Percentiles rank a stretch among this genome's conserved stretches.
These are phyloP conservation scores for Withania somnifera DNA, from an alignment of 305 asterid genomes.

Conservation along the genomic window DNA sequence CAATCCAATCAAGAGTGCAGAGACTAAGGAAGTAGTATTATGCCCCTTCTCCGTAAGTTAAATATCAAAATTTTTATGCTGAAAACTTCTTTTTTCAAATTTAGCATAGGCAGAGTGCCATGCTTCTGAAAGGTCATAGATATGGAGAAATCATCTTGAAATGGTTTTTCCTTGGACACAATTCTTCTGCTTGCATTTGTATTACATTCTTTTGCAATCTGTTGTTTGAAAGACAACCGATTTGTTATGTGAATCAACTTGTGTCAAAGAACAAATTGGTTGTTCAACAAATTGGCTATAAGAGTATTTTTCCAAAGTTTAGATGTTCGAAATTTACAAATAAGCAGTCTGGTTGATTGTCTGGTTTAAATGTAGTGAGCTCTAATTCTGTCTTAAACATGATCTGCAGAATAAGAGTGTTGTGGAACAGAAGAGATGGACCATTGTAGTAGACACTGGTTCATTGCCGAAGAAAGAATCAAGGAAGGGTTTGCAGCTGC, in stretches of 20 bases:
- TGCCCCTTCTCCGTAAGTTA: slow-evolving; percentile 30
- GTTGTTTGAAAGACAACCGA: too few species aligned
- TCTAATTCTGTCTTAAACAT: too few species aligned
- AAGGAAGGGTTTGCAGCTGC: slow-evolving; percentile 55
- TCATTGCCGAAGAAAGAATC: slow-evolving; percentile 53
- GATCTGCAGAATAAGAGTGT: slow-evolving; percentile 20
- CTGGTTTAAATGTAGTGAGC: neutral
- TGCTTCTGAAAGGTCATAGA: neutral
- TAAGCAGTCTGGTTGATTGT: neutral
- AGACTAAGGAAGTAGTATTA: slow-evolving; percentile 20
- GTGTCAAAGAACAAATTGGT: neutral
- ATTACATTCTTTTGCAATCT: neutral
- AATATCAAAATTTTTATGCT: neutral
- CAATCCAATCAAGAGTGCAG: neutral
- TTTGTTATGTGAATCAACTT: neutral
- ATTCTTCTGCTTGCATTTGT: neutral
- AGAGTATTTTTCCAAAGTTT: neutral
- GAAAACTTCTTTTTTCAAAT: neutral
- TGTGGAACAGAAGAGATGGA: slow-evolving; percentile 36
- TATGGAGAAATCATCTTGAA: neutral
- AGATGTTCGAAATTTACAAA: neutral
- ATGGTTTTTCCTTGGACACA: neutral
- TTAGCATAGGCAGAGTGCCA: neutral
- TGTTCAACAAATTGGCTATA: neutral
- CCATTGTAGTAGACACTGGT: slow-evolving; percentile 50